phyloP scores from a whole-genome alignment of 495 filamentous ascomycete species.

The Tuber indicum region DNA sequence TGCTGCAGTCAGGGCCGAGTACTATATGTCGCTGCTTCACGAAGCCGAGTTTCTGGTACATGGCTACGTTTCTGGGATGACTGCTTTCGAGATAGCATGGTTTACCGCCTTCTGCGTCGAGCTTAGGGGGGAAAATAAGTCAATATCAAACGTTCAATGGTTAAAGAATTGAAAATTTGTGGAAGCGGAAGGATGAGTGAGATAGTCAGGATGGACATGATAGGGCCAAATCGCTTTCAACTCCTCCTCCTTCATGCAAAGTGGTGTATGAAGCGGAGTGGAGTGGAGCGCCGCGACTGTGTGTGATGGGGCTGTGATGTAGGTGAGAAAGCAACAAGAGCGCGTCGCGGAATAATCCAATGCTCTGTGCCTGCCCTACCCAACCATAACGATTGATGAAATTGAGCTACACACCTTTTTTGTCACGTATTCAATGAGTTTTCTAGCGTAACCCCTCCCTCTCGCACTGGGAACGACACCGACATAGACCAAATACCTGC shows the following conservation, averaged over 20 bases:
- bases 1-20: slow-evolving; percentile 51
- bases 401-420: slow-evolving; percentile 48
- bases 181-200: not conserved
- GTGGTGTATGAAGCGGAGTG: not conserved
- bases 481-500: slow-evolving; percentile 67
- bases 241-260: not conserved
- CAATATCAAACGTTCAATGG: slow-evolving; percentile 10
- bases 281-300: not conserved
- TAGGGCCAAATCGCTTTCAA: not conserved
- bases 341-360: slow-evolving; percentile 11
- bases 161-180: not conserved
- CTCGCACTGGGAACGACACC: slow-evolving; percentile 61
- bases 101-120: slow-evolving; percentile 56
- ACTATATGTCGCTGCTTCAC: slow-evolving; percentile 53
- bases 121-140: slow-evolving; percentile 45
- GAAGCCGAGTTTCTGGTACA: slow-evolving; percentile 69
- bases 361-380: not conserved
- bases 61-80: slow-evolving; percentile 56
- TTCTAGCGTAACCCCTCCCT: slow-evolving; percentile 62
- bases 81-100: slow-evolving; percentile 69
- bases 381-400: not conserved
- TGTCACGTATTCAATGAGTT: slow-evolving; percentile 61
- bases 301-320: not conserved
- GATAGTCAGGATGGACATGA: not conserved
- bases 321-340: slow-evolving; percentile 5